Conservation (phyloP, 441 rosid species). For the Populus hybrid region DNA sequence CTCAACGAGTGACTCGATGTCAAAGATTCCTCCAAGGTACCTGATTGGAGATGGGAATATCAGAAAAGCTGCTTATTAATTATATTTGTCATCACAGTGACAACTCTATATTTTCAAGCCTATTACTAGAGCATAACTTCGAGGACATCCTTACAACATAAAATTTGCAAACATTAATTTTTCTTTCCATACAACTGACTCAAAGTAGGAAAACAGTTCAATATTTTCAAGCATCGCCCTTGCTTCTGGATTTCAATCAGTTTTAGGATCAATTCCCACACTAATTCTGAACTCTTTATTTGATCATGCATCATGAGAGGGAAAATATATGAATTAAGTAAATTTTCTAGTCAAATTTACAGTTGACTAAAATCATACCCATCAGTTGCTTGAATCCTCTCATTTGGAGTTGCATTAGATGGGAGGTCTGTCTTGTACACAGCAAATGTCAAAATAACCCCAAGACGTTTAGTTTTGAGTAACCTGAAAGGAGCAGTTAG, state of each 20-base stretch:
- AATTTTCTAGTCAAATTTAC: neutral
- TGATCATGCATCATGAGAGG: neutral
- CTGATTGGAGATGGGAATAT: slow-evolving; percentile 34
- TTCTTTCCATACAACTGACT: neutral
- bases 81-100: neutral
- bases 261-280: neutral
- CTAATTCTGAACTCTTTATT: neutral
- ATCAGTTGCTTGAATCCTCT: slow-evolving; percentile 72
- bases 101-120: slow-evolving; percentile 1
- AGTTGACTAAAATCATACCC: slow-evolving; percentile 48
- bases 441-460: slow-evolving; percentile 88
- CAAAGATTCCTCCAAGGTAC: slow-evolving; percentile 88
- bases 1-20: slow-evolving; percentile 83
- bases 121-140: slow-evolving; percentile 6
- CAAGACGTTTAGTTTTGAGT: slow-evolving; percentile 81
- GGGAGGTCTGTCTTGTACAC: slow-evolving; percentile 80
- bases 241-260: neutral
- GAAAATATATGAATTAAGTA: neutral
- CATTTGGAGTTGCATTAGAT: slow-evolving; percentile 73
- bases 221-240: neutral
- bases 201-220: neutral
- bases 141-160: neutral
- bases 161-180: neutral
- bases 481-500: slow-evolving; percentile 87
- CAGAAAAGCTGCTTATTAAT: slow-evolving; percentile 12